Evolutionary conservation across 2,329 filamentous ascomycete species (phyloP), one percentile per base, ranked within the genome.

Genomic region (Chalara sp.): DNA sequence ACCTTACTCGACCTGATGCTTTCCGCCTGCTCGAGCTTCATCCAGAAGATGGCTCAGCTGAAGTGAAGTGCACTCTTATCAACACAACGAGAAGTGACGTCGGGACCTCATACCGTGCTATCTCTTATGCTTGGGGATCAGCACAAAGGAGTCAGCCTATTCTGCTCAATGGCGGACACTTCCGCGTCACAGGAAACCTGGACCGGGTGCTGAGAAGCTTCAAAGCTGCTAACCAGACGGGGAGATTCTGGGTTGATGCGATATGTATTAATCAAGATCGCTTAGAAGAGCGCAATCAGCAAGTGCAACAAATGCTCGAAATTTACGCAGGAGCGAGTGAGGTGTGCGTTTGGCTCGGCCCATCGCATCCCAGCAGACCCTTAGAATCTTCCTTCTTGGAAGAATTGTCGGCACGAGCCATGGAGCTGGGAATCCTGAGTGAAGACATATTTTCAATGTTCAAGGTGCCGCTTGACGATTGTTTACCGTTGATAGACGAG

Each of bases 51-150:
- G 35, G n/a, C 8, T 8, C 35, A n/a, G 35, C 35, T 10, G 8
- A 8, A 10, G n/a, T 37, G 8, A 37, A 4, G n/a, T 37, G 35
- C 35, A 10, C 35, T 10, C n/a, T 37, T 8, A 10, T 37, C n/a
- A 37, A 37, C 35, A 37, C 8, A 10, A 37, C 8, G 35, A 37
- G 35, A n/a, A 37, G n/a, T n/a, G 4, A 37, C 35, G 35, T n/a
- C n/a, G 8, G n/a, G 35, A 8, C 8, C 35, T 37, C 35, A 31
- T 56, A 56, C 29, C 50, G 44, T 2, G 54, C 54, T 39, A 46
- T 56, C 10, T 56, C 54, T 1, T 56, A 56, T 21, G 51, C 53
- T 7, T 53, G 53, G 53, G 53, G 53, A 35, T 37, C 45, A 13
- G 30, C 32, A 13, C 13, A 11, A 43, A 6, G 30, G 32, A 11